Base-by-base conservation (phyloP, 768 basidiomycete species). In the Tulasnella sp. region DNA sequence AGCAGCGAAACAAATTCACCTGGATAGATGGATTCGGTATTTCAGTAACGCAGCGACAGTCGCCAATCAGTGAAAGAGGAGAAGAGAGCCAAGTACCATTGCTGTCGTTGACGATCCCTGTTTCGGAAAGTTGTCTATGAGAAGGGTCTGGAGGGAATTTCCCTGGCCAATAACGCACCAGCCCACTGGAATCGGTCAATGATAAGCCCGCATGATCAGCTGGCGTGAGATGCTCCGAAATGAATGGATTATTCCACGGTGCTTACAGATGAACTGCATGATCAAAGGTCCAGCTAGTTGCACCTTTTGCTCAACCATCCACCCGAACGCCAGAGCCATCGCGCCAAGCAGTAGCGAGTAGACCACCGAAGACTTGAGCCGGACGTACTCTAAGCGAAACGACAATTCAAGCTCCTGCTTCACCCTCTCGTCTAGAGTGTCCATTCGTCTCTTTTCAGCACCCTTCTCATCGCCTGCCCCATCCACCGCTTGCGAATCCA, bases 1-100 rank as follows among this genome's bases (percentile, higher is more conserved):
- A 72, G 66, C 85, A 85, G 30, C 85, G 80, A 11, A 84, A 75
- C 19, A 87, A 69, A 63, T 87, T 87, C n/a, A n/a, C n/a, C n/a
- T n/a, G n/a, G n/a, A n/a, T n/a, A n/a, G n/a, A n/a, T n/a, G n/a
- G n/a, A n/a, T n/a, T n/a, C n/a, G n/a, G n/a, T n/a, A n/a, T n/a
- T n/a, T n/a, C n/a, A n/a, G n/a, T n/a, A n/a, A n/a, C n/a, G n/a
- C n/a, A n/a, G n/a, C n/a, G n/a, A n/a, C n/a, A n/a, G n/a, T n/a
- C n/a, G n/a, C n/a, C n/a, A n/a, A n/a, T n/a, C n/a, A n/a, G n/a
- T n/a, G n/a, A n/a, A n/a, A n/a, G n/a, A 38, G 34, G 34, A 38
- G 5, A 38, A 38, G 34, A 38, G 15, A 38, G 34, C 34, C 54
- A 43, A n/a, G n/a, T 42, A 56, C 54, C 7, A 56, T 56, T 21